phyloP scores from a whole-genome alignment of 129 eudicot species.

The Arctium minus region DNA sequence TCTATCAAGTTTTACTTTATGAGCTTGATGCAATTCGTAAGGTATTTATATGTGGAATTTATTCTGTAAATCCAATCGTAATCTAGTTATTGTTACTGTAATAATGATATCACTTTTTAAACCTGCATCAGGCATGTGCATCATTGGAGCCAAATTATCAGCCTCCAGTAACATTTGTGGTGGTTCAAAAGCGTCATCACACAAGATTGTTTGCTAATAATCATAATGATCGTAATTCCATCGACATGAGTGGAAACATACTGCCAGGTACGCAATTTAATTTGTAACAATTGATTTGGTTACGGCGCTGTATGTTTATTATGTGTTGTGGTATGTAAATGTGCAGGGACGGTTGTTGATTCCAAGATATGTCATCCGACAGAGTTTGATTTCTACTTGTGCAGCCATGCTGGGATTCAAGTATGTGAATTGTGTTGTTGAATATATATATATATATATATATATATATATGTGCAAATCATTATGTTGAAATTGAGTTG shows the following conservation, averaged over 20 bases:
- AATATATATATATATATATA: background rate
- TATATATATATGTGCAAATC: too few species aligned
- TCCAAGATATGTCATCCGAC: slow-evolving; percentile 94
- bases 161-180: slow-evolving; percentile 93
- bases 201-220: slow-evolving; percentile 80
- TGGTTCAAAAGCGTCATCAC: slow-evolving; percentile 94
- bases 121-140: slow-evolving; percentile 66
- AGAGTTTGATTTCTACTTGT: slow-evolving; percentile 85
- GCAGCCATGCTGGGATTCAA: slow-evolving; percentile 98
- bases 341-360: slow-evolving; percentile 85
- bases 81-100: background rate
- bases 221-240: slow-evolving; percentile 60
- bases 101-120: background rate
- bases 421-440: slow-evolving; percentile 14
- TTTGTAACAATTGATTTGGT: background rate
- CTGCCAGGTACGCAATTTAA: slow-evolving; percentile 54
- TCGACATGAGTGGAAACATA: slow-evolving; percentile 84
- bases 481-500: background rate
- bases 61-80: background rate
- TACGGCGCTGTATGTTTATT: background rate
- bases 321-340: background rate
- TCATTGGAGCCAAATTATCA: slow-evolving; percentile 77
- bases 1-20: slow-evolving; percentile 77
- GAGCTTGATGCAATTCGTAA: slow-evolving; percentile 94
- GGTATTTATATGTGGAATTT: slow-evolving; percentile 29